phyloP scores from a whole-genome alignment of 352 stramenopile species.

The Aphanomyces invadans region DNA sequence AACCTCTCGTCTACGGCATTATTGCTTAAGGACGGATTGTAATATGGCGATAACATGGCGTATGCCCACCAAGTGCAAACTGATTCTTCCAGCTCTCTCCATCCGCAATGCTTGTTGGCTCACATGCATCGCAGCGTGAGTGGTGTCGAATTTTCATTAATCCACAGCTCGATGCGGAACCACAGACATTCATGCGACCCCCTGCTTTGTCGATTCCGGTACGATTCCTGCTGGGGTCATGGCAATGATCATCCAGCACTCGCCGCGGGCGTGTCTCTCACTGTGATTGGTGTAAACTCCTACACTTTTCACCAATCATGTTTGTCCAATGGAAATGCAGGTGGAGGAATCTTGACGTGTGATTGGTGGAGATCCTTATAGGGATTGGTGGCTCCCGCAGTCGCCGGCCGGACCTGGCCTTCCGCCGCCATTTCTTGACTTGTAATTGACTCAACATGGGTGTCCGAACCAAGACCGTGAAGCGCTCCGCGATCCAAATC shows the following conservation, averaged over 20 bases:
- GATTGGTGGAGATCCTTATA: neutral
- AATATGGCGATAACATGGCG: no score
- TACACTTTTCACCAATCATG: neutral
- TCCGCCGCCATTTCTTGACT: constrained; percentile 21
- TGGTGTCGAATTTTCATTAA: neutral
- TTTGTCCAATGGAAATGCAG: neutral
- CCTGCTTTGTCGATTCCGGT: no score
- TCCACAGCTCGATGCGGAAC: no score
- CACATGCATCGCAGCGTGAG: neutral
- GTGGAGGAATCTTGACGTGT: neutral
- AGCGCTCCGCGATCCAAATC: constrained; percentile 99
- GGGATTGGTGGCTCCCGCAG: neutral
- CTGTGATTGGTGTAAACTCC: neutral
- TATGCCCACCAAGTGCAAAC: no score
- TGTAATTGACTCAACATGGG: constrained; percentile 70
- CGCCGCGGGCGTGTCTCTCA: no score
- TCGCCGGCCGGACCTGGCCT: neutral
- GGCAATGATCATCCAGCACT: no score
- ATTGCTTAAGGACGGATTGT: no score
- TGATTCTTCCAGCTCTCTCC: no score
- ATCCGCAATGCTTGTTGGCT: no score
- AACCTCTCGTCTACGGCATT: no score
- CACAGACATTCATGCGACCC: no score
- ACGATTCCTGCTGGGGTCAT: no score
- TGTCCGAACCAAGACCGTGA: constrained; percentile 99